Evolutionary conservation across 208 protist species (phyloP).

Genomic region (Trypanosoma boissoni): DNA sequence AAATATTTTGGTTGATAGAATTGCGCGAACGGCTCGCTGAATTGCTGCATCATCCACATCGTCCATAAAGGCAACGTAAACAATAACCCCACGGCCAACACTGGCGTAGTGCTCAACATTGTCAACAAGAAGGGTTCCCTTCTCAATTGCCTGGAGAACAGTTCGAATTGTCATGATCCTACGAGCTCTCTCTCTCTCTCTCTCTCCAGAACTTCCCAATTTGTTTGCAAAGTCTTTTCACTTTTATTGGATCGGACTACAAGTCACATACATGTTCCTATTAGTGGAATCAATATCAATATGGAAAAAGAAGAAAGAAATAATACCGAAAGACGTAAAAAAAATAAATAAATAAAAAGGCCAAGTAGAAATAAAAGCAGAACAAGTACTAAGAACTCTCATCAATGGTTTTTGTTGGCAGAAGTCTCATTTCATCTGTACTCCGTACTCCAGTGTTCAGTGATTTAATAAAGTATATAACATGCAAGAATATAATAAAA

Average conservation of each 20-base stretch:
- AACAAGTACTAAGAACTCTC: slow-evolving; percentile 5
- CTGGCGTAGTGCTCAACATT: slow-evolving; percentile 63
- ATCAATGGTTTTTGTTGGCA: too few species aligned
- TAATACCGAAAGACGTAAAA: too few species aligned
- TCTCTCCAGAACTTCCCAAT: too few species aligned
- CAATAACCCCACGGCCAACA: slow-evolving; percentile 52
- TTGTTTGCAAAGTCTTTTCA: too few species aligned
- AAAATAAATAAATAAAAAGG: slow-evolving; percentile 8
- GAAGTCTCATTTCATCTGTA: too few species aligned
- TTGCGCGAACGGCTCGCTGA: slow-evolving; percentile 34
- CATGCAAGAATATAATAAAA: neutral
- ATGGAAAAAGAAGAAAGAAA: too few species aligned
- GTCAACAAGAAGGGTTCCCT: slow-evolving; percentile 67
- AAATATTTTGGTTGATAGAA: slow-evolving; percentile 77
- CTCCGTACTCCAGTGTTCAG: too few species aligned
- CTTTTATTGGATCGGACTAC: too few species aligned
- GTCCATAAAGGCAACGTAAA: slow-evolving; percentile 77
- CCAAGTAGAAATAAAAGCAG: slow-evolving; percentile 3
- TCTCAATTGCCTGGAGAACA: slow-evolving; percentile 71
- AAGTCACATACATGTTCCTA: too few species aligned
- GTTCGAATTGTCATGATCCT: slow-evolving; percentile 59
- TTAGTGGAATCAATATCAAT: too few species aligned
- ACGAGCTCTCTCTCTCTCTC: too few species aligned
- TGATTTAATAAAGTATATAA: neutral
- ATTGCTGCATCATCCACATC: slow-evolving; percentile 47